Percentiles rank a stretch among this genome's conserved stretches.
These are phyloP conservation scores for Pseudogymnoascus sp. DNA, from an alignment of 2,329 filamentous ascomycete genomes.

Conservation along the genomic window DNA sequence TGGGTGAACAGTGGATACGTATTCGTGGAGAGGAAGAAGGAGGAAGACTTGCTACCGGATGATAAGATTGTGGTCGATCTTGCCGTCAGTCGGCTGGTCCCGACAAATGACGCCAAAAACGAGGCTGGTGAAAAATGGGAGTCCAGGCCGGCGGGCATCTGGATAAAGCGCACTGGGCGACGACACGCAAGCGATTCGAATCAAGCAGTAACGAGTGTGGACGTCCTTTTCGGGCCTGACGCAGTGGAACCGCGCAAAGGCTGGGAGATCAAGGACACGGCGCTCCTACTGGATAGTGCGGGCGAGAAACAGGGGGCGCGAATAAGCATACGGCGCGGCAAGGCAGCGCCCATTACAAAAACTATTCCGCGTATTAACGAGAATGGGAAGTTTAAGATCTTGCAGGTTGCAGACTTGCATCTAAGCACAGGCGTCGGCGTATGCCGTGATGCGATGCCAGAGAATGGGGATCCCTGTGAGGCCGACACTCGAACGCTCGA, in stretches of 20 bases:
- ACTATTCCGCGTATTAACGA: constrained; percentile 71
- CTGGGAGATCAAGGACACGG: constrained; percentile 71
- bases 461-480: constrained; percentile 71
- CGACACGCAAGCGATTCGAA: constrained; percentile 41
- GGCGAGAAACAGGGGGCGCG: constrained; percentile 59
- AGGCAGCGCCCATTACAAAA: constrained; percentile 53
- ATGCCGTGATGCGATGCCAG: constrained; percentile 80
- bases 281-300: constrained; percentile 59
- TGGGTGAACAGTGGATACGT: constrained; percentile 61
- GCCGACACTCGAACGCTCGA: constrained; percentile 87
- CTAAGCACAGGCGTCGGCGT: constrained; percentile 78
- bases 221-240: constrained; percentile 62
- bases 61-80: constrained; percentile 57
- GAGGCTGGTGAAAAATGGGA: constrained; percentile 54
- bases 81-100: constrained; percentile 53
- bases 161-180: constrained; percentile 44
- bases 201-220: constrained; percentile 54
- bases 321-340: constrained; percentile 69
- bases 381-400: constrained; percentile 92
- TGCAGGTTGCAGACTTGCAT: constrained; percentile 93
- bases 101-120: constrained; percentile 42
- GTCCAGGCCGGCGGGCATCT: constrained; percentile 55
- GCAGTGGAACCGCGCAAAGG: constrained; percentile 81
- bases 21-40: constrained; percentile 59
- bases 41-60: constrained; percentile 56